Base-by-base conservation (phyloP, 345 rosid genomes). In the Acer yangbiense region DNA sequence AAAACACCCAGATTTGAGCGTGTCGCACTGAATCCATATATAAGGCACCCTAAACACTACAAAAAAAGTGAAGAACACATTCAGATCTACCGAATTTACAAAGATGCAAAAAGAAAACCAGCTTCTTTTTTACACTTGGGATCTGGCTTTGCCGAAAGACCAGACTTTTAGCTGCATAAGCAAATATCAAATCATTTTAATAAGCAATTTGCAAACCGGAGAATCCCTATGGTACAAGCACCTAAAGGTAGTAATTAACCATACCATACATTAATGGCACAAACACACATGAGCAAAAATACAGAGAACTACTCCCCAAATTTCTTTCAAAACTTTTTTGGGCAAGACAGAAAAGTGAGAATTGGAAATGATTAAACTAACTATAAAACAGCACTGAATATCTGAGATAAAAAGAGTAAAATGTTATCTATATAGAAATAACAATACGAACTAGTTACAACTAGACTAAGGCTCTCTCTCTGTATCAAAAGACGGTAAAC, bases 381-480 rank as follows among this genome's bases (percentile, higher is more conserved):
- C 39, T 35, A 35, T 4, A 35, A 4, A 35, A 35, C 39, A 35
- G 4, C 39, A 4, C 39, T 5, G 39, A 35, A 35, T 35, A 35
- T 35, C 39, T 35, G 39, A 4, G 39, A 35, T 35, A 35, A 35
- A 32, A 4, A 35, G 39, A 35, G 39, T 35, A 35, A 35, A 32
- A 32, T 65, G 63, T 20, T 8, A 62, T 17, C 58, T 73, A 11
- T 10, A 32, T 35, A n/a, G 35, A 18, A 13, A 50, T 48, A 39
- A 81, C 48, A 75, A 76, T 50, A 60, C n/a, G 84, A 68, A 54
- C 44, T 7, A 60, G 58, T 68, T 35, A 52, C 12, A 75, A 52
- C 65, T 35, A 66, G 35, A 66, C 54, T 70, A 75, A 35, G 43
- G 29, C 48, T 10, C 32, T 35, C 9, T 32, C 48, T 66, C 23